Percentiles rank a stretch among this genome's conserved stretches.
phyloP scores from a whole-genome alignment of 495 filamentous ascomycete genomes.

The Xylaria telfairii region DNA sequence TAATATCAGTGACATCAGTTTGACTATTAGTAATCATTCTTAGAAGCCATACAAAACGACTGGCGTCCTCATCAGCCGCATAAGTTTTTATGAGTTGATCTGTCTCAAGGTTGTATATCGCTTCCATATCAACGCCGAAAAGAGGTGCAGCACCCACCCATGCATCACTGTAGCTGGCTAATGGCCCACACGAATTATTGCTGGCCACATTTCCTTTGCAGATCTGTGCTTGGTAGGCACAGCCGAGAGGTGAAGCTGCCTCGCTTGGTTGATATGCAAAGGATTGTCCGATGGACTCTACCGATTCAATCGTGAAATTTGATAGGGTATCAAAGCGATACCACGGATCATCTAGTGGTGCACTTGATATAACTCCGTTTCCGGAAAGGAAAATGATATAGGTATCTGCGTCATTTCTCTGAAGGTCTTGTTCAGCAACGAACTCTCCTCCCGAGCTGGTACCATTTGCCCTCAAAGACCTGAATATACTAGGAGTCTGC shows the following conservation, averaged over 20 bases:
- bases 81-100: not conserved
- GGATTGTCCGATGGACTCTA: not conserved
- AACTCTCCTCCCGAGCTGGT: not conserved
- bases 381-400: not conserved
- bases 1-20: not conserved
- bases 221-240: conserved; percentile 7
- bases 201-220: not conserved
- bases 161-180: conserved; percentile 1
- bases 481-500: not conserved
- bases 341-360: not conserved
- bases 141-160: not conserved
- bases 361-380: not conserved
- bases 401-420: not conserved
- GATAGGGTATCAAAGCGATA: not conserved
- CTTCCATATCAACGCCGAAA: conserved; percentile 3
- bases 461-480: not conserved
- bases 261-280: not conserved
- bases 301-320: not conserved
- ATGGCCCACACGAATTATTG: not conserved
- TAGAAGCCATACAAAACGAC: conserved; percentile 8
- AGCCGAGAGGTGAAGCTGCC: conserved; percentile 2
- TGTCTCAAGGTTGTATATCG: not conserved
- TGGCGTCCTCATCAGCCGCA: not conserved
- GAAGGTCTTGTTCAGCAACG: not conserved
- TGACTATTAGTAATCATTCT: not conserved